Evolutionary conservation across 2,329 filamentous ascomycete genomes (phyloP), one percentile per base, ranked within the genome.

Genomic region (Cucurbitaria berberidis): DNA sequence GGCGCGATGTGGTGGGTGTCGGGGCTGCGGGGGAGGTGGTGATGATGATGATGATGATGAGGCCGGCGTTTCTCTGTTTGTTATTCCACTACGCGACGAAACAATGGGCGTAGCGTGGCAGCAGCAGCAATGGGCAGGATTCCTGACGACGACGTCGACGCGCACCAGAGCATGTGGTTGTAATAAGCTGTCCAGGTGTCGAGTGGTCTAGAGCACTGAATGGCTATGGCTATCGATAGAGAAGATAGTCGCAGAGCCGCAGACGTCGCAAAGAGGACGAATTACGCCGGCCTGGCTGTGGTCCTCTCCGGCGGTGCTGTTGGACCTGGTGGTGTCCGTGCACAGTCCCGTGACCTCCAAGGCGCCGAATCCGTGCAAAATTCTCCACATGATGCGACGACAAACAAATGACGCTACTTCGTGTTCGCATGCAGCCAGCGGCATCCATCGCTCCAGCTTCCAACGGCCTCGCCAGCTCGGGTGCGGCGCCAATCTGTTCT

Each of bases 211-310:
- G 30, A 34, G 9, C 36, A 40, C 21, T 46, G 49, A 45, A 43
- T n/a, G n/a, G n/a, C 40, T 57, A n/a, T n/a, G n/a, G 49, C 56
- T 59, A 59, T 59, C 56, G 56, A 59, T 59, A 59, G 53, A 50
- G 48, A n/a, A n/a, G 53, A 57, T 45, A 53, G 36, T 53, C 51
- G 54, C 56, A 59, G 56, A 59, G 56, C 56, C 56, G 56, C 56
- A 59, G 53, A 24, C 45, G 45, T 47, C 34, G 22, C 30, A 36
- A n/a, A 41, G n/a, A 51, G 55, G 46, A 45, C 56, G 45, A 59
- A 57, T 57, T 56, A 53, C 55, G 55, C 55, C 55, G 52, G 55
- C 55, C 55, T 48, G 48, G 21, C 38, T 19, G 45, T 40, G 45
- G 45, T 47, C 45, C 45, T 39, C 15, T n/a, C n/a, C n/a, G n/a